These are phyloP conservation scores for Neurospora discreta DNA, from an alignment of 495 filamentous ascomycete genomes.

Conservation along the genomic window DNA sequence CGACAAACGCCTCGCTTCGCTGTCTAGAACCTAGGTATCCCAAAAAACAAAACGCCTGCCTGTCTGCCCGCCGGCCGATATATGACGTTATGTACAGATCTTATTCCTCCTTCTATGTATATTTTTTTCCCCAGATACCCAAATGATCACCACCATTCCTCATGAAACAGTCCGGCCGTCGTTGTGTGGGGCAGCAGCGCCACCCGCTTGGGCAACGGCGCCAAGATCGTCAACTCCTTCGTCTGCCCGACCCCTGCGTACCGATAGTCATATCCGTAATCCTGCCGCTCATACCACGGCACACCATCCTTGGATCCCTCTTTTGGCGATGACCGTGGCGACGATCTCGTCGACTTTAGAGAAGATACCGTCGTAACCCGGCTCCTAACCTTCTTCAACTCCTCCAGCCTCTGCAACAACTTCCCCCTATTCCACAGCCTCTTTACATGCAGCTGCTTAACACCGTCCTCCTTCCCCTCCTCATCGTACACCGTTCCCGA, in stretches of 20 bases:
- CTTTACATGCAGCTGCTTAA: constrained; percentile 19
- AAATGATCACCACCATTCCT: background rate
- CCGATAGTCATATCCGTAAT: background rate
- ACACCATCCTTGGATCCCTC: background rate
- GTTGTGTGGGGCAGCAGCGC: background rate
- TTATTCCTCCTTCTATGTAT: background rate
- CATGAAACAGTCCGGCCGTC: background rate
- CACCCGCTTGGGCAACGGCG: background rate
- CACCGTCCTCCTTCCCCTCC: constrained; percentile 6
- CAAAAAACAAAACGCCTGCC: background rate
- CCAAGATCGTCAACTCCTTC: constrained; percentile 2
- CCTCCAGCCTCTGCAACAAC: constrained; percentile 15
- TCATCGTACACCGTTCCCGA: background rate
- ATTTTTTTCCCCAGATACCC: background rate
- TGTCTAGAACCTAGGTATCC: background rate
- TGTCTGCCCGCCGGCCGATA: background rate
- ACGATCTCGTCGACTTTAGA: background rate
- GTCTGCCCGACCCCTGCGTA: background rate
- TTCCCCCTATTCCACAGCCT: constrained; percentile 17
- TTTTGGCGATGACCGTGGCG: background rate
- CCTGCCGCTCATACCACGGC: background rate
- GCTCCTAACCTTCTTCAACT: constrained; percentile 5
- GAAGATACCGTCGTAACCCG: background rate
- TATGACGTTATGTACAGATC: background rate
- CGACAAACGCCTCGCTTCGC: background rate